phyloP scores from a whole-genome alignment of 192 early-diverging fungal species.

The Coemansia sp. region DNA sequence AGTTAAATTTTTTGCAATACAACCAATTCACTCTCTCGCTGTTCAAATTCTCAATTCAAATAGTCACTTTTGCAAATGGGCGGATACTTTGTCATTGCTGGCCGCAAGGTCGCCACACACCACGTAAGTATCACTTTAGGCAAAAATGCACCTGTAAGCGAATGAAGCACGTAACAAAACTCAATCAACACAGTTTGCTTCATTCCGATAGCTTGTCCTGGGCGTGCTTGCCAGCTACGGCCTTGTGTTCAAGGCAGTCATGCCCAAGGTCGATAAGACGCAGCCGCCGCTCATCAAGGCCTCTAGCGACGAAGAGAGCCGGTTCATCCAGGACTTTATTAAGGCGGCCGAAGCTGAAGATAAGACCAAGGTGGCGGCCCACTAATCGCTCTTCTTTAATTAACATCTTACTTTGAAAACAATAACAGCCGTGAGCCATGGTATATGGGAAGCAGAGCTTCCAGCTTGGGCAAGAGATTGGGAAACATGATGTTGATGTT shows the following conservation, averaged over 20 bases:
- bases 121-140: conserved; percentile 38
- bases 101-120: conserved; percentile 50
- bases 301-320: conserved; percentile 44
- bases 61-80: too few species aligned
- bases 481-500: conserved; percentile 45
- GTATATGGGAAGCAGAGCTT: conserved; percentile 35
- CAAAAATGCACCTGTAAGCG: neutral
- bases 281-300: conserved; percentile 47
- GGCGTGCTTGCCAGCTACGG: conserved; percentile 47
- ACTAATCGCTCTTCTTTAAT: too few species aligned
- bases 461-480: conserved; percentile 32
- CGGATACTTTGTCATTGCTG: conserved; percentile 51
- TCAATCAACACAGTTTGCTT: neutral
- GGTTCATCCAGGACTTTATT: conserved; percentile 53
- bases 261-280: conserved; percentile 50
- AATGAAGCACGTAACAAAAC: neutral
- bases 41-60: too few species aligned
- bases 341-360: conserved; percentile 51
- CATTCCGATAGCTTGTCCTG: conserved; percentile 41
- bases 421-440: conserved; percentile 37
- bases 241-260: conserved; percentile 26
- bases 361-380: conserved; percentile 13
- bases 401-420: conserved; percentile 16
- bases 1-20: too few species aligned
- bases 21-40: too few species aligned